phyloP scores from a whole-genome alignment of 192 early-diverging fungal species.

The Lunasporangiospora selenospora region DNA sequence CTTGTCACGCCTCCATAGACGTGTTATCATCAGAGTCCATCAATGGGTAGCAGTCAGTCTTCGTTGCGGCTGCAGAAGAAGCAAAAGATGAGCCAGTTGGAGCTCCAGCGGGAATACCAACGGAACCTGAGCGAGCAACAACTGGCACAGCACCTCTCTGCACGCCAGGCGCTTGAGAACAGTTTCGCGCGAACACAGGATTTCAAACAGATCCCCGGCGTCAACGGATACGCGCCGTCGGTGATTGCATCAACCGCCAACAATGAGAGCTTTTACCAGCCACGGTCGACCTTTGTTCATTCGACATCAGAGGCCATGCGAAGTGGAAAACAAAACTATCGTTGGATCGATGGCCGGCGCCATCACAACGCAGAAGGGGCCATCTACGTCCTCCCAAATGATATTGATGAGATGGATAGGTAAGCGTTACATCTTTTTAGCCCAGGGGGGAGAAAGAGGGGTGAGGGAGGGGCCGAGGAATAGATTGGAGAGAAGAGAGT shows the following conservation, averaged over 20 bases:
- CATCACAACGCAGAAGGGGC: constrained; percentile 46
- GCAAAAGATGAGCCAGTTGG: constrained; percentile 36
- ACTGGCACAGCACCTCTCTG: constrained; percentile 27
- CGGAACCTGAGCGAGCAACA: constrained; percentile 45
- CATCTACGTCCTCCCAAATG: constrained; percentile 55
- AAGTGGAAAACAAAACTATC: constrained; percentile 22
- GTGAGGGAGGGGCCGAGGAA: too few relatives aligned
- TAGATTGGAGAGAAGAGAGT: too few relatives aligned
- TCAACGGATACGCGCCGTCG: constrained; percentile 31
- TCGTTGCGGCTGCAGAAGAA: constrained; percentile 38
- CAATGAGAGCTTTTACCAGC: constrained; percentile 47
- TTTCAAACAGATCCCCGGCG: constrained; percentile 32
- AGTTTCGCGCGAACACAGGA: constrained; percentile 23
- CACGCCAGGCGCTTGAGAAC: constrained; percentile 27
- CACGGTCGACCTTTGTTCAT: constrained; percentile 16
- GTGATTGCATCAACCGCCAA: constrained; percentile 41
- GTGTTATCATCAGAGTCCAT: background rate
- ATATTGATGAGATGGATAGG: constrained; percentile 55
- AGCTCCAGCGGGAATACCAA: constrained; percentile 42
- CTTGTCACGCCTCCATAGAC: too few relatives aligned
- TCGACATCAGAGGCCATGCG: constrained; percentile 5
- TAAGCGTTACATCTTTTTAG: too few relatives aligned
- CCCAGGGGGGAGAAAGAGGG: too few relatives aligned
- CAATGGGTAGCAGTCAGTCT: constrained; percentile 39
- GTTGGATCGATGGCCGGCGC: constrained; percentile 49